Evolutionary conservation across 805 yeast genomes (phyloP).

Genomic region (Myxozyma nipponensis): DNA sequence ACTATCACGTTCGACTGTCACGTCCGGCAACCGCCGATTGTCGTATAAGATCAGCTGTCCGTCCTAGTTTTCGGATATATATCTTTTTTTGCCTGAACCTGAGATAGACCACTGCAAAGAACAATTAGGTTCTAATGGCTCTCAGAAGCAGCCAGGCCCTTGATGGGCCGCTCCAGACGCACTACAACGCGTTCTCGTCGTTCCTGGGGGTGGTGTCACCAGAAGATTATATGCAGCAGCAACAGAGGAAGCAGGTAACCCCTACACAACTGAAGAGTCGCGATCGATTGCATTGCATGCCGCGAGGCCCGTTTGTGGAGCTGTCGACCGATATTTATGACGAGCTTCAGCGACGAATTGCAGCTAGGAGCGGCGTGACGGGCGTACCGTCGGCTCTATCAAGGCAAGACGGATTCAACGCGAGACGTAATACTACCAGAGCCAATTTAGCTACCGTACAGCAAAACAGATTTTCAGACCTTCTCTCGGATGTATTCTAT

Average conservation of each 20-base stretch:
- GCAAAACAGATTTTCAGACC: constrained; percentile 75
- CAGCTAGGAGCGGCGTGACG: constrained; percentile 39
- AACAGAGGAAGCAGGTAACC: constrained; percentile 13
- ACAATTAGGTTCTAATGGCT: no score
- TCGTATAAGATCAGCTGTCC: no score
- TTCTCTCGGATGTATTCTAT: constrained; percentile 80
- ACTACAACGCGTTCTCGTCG: constrained; percentile 17
- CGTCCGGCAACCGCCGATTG: no score
- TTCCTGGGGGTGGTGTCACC: constrained; percentile 7
- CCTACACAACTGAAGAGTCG: constrained; percentile 55
- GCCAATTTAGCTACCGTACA: constrained; percentile 85
- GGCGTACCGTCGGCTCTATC: constrained; percentile 53
- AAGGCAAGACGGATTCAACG: constrained; percentile 74
- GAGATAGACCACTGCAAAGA: no score
- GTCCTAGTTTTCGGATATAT: no score
- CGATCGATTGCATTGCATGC: constrained; percentile 75
- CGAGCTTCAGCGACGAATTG: constrained; percentile 76
- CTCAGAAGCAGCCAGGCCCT: neutral
- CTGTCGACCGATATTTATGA: constrained; percentile 92
- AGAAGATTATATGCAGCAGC: constrained; percentile 7
- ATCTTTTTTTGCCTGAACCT: no score
- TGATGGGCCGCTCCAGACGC: constrained; percentile 4
- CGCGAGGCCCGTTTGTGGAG: constrained; percentile 75
- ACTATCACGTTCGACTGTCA: no score
- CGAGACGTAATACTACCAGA: constrained; percentile 93